These are phyloP conservation scores for Austroboletus eburneus DNA, from an alignment of 768 basidiomycete genomes.

Conservation along the genomic window DNA sequence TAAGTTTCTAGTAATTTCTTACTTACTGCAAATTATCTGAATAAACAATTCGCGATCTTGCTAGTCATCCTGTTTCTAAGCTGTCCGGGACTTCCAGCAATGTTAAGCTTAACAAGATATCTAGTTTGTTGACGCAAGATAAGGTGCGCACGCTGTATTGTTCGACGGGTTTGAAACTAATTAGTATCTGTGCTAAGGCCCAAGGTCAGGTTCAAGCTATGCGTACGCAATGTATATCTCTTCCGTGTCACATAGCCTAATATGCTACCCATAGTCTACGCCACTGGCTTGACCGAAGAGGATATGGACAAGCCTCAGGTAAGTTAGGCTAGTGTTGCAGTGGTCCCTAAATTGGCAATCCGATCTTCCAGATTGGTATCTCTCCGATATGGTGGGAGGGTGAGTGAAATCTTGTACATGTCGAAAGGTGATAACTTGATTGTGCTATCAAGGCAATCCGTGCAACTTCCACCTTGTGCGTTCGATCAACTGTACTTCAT, in stretches of 20 bases:
- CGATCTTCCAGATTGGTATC: slow-evolving; percentile 65
- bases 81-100: slow-evolving; percentile 26
- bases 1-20: slow-evolving; percentile 25
- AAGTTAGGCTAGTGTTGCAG: too few species aligned
- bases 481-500: slow-evolving; percentile 1
- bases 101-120: slow-evolving; percentile 68
- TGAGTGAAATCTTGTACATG: slow-evolving; percentile 24
- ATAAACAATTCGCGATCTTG: not conserved
- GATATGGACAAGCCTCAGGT: slow-evolving; percentile 88
- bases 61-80: slow-evolving; percentile 20
- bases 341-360: too few species aligned
- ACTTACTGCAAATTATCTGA: not conserved
- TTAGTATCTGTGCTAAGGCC: slow-evolving; percentile 33
- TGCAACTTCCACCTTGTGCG: slow-evolving; percentile 80
- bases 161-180: not conserved
- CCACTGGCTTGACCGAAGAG: slow-evolving; percentile 67
- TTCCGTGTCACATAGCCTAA: not conserved
- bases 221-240: slow-evolving; percentile 48
- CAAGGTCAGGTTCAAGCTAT: slow-evolving; percentile 83
- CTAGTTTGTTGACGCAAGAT: slow-evolving; percentile 68
- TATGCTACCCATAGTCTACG: slow-evolving; percentile 49
- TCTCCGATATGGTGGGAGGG: slow-evolving; percentile 93
- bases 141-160: slow-evolving; percentile 47
- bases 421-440: not conserved
- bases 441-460: slow-evolving; percentile 62